phyloP scores from a whole-genome alignment of 306 rosid species.

The Carpinus fangiana region DNA sequence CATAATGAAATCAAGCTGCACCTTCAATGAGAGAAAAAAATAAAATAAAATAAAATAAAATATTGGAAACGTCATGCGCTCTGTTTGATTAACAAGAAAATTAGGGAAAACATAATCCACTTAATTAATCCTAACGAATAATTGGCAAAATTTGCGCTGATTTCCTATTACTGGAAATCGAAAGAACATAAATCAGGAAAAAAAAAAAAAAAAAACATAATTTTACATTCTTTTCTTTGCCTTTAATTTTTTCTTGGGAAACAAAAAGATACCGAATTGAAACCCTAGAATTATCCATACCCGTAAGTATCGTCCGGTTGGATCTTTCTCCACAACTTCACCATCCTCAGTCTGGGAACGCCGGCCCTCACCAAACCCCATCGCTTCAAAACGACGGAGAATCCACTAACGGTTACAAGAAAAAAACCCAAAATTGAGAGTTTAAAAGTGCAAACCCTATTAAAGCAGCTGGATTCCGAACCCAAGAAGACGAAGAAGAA shows the following conservation, averaged over 20 bases:
- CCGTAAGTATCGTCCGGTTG: slow-evolving; percentile 67
- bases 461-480: slow-evolving; percentile 28
- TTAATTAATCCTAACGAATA: not conserved
- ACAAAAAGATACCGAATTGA: not conserved
- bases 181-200: not conserved
- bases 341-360: slow-evolving; percentile 27
- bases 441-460: slow-evolving; percentile 16
- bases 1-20: not conserved
- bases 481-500: slow-evolving; percentile 3
- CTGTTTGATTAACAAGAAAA: not conserved
- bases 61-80: not conserved
- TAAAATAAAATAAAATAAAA: fast-evolving
- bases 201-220: not conserved
- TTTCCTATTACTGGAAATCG: not conserved
- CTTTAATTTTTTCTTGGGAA: not conserved
- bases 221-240: too few species aligned
- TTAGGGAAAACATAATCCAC: not conserved
- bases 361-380: slow-evolving; percentile 39
- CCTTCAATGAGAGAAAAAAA: not conserved
- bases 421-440: not conserved
- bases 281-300: slow-evolving; percentile 28
- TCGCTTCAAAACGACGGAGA: slow-evolving; percentile 2
- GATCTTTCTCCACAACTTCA: slow-evolving; percentile 69
- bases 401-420: slow-evolving; percentile 3
- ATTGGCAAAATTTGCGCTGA: not conserved